Percentiles rank a stretch among this genome's conserved stretches.
phyloP scores from a whole-genome alignment of 108 stramenopile genomes.

The Fragilaria radians region DNA sequence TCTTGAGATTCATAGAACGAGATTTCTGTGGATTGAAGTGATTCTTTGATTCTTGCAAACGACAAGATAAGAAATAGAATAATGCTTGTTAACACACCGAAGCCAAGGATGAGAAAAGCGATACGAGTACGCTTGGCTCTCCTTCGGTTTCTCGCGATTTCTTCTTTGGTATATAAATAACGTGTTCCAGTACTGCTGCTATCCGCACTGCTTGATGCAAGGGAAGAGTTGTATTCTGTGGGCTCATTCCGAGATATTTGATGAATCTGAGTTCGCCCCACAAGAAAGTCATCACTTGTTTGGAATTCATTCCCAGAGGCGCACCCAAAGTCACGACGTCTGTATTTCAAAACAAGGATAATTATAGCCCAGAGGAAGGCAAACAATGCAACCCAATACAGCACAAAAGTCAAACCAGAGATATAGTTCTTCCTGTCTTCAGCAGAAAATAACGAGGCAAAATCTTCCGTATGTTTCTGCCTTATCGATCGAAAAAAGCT shows the following conservation, averaged over 20 bases:
- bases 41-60: neutral
- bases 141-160: neutral
- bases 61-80: neutral
- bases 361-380: constrained; percentile 35
- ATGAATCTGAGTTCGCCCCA: neutral
- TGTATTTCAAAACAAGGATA: constrained; percentile 25
- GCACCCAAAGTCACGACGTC: constrained; percentile 39
- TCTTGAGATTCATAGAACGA: constrained; percentile 5
- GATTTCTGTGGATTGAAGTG: neutral
- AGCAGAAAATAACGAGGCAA: constrained; percentile 22
- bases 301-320: constrained; percentile 42
- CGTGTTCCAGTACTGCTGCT: neutral
- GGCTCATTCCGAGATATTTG: too few species aligned
- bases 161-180: neutral
- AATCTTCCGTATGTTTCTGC: constrained; percentile 8
- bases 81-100: neutral
- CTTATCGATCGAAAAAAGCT: neutral
- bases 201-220: neutral
- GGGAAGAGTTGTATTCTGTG: constrained; percentile 3
- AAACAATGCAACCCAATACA: constrained; percentile 12
- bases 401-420: constrained; percentile 27
- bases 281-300: too few species aligned
- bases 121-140: neutral
- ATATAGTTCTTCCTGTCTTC: constrained; percentile 22
- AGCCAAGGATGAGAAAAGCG: neutral